phyloP scores from a whole-genome alignment of 116 monocot species.

The Thalassia testudinum region DNA sequence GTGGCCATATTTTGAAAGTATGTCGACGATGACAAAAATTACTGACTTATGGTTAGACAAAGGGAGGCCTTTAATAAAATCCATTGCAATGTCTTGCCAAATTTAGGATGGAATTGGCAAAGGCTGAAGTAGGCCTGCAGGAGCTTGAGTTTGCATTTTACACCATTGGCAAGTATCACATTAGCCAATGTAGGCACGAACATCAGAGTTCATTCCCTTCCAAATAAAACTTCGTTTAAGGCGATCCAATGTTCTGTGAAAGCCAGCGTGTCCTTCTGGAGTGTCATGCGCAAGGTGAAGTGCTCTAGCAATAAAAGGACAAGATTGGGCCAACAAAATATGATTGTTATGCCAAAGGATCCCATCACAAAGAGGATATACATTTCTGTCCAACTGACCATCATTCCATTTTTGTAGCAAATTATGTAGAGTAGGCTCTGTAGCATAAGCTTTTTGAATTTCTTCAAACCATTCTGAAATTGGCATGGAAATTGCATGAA shows the following conservation, averaged over 20 bases:
- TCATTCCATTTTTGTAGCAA: no score
- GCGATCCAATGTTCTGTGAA: not conserved
- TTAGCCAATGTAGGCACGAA: not conserved
- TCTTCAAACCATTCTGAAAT: no score
- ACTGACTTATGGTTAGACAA: not conserved
- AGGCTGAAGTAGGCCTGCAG: not conserved
- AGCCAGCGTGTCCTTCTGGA: not conserved
- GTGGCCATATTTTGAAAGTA: conserved; percentile 1
- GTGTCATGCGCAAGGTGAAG: not conserved
- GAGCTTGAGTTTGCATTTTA: not conserved
- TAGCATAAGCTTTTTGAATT: no score
- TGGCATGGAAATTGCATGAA: no score
- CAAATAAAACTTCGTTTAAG: not conserved
- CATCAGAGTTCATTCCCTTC: not conserved
- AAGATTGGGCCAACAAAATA: no score
- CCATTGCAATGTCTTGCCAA: conserved; percentile 3
- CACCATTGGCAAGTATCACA: not conserved
- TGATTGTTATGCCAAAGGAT: no score
- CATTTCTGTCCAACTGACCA: no score
- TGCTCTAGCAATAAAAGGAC: no score
- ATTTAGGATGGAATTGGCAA: not conserved
- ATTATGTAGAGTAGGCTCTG: no score
- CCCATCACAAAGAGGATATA: no score
- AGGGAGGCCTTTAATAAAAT: conserved; percentile 1
- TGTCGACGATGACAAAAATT: not conserved